These are phyloP conservation scores for Beverwykella pulmonaria DNA, from an alignment of 495 filamentous ascomycete species.

Conservation along the genomic window DNA sequence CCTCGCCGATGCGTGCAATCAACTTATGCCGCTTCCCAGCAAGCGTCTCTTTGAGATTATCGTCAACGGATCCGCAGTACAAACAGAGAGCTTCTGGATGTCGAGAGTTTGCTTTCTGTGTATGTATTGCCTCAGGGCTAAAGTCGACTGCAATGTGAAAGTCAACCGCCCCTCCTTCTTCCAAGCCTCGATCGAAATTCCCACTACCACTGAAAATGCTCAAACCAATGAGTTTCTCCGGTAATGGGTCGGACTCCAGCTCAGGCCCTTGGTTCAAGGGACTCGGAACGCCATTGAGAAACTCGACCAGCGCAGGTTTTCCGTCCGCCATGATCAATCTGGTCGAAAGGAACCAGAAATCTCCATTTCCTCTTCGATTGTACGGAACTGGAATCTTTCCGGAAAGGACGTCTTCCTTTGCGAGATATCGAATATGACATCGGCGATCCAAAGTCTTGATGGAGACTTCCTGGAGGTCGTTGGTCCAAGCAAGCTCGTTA, in stretches of 20 bases:
- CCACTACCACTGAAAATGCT: slow-evolving; percentile 76
- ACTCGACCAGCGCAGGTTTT: background rate
- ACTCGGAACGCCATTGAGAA: background rate
- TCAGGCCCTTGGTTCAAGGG: slow-evolving; percentile 61
- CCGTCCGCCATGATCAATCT: background rate
- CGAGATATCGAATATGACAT: slow-evolving; percentile 63
- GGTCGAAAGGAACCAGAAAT: slow-evolving; percentile 57
- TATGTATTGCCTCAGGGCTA: slow-evolving; percentile 62
- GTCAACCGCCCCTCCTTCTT: slow-evolving; percentile 67
- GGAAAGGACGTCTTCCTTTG: slow-evolving; percentile 27
- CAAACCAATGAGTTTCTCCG: slow-evolving; percentile 55
- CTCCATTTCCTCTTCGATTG: slow-evolving; percentile 61
- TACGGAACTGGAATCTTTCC: slow-evolving; percentile 64
- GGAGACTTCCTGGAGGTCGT: slow-evolving; percentile 48
- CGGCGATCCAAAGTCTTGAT: slow-evolving; percentile 51
- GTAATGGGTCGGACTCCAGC: slow-evolving; percentile 34
- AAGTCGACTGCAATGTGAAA: slow-evolving; percentile 69
- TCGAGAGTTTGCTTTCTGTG: slow-evolving; percentile 64
- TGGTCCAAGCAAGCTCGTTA: slow-evolving; percentile 69
- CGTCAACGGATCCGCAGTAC: slow-evolving; percentile 70
- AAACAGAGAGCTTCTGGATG: slow-evolving; percentile 44
- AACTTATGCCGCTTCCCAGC: slow-evolving; percentile 49
- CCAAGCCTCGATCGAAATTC: slow-evolving; percentile 71
- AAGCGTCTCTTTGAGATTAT: slow-evolving; percentile 61
- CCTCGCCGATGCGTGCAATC: slow-evolving; percentile 60